Evolutionary conservation across 1,284 basidiomycete genomes (phyloP).

Genomic region (Puccinia horiana): DNA sequence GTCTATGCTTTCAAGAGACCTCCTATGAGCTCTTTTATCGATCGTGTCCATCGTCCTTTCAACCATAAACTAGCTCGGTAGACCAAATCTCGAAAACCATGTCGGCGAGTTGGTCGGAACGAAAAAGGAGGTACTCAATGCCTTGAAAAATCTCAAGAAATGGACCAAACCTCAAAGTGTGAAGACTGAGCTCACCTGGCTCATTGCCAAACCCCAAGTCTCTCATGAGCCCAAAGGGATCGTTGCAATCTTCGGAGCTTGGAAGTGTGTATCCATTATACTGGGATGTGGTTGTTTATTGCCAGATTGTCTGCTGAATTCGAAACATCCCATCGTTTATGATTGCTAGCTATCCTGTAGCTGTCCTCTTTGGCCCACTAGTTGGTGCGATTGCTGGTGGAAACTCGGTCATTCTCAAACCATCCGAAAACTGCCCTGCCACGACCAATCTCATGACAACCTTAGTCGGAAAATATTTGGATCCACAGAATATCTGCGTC

Average conservation of each 20-base stretch:
- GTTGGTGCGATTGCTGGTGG: slow-evolving; percentile 60
- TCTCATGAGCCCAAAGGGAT: slow-evolving; percentile 60
- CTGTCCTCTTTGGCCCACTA: slow-evolving; percentile 58
- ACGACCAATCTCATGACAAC: slow-evolving; percentile 57
- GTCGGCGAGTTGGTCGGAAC: slow-evolving; percentile 57
- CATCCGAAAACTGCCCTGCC: slow-evolving; percentile 58
- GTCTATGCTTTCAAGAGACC: not conserved
- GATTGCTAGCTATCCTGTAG: slow-evolving; percentile 25
- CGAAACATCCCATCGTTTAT: too few species aligned
- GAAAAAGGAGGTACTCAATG: slow-evolving; percentile 57
- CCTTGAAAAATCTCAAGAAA: slow-evolving; percentile 57
- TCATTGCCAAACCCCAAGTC: slow-evolving; percentile 56
- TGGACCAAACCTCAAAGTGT: slow-evolving; percentile 58
- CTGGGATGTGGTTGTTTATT: too few species aligned
- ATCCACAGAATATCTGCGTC: slow-evolving; percentile 57
- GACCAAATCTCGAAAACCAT: slow-evolving; percentile 58
- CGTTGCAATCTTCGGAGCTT: slow-evolving; percentile 59
- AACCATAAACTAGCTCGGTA: slow-evolving; percentile 53
- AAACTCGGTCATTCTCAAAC: slow-evolving; percentile 58
- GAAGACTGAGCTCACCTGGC: slow-evolving; percentile 56
- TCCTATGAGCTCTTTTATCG: not conserved
- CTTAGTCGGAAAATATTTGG: slow-evolving; percentile 59
- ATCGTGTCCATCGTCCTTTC: not conserved
- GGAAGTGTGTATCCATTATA: slow-evolving; percentile 53
- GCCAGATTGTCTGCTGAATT: slow-evolving; percentile 3